Base-by-base conservation (phyloP, 1,284 basidiomycete genomes). In the Moniliophthora roreri region DNA sequence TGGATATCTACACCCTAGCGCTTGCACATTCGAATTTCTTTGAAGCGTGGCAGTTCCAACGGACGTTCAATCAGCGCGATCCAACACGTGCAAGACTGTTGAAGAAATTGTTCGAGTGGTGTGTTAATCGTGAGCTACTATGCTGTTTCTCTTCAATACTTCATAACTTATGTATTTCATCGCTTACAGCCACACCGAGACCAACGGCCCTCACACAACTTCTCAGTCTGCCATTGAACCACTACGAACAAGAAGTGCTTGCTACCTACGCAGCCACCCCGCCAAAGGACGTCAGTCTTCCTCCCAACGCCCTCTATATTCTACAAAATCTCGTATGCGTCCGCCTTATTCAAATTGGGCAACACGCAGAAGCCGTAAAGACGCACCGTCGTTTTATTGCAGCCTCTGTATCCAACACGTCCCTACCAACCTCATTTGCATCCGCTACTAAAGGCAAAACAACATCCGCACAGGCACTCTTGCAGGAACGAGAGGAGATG, bases 241-340 rank as follows among this genome's bases (percentile, higher is more conserved):
- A 73, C 8, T 87, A 76, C 55, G 89, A 91, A 65, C 79, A 87
- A 60, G 64, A 71, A 0, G 65, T 79, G 11, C 66, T 91, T 1
- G 78, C 84, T 42, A 58, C 69, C 0, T 83, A 82, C 56, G 84
- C 85, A 1, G 71, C 82, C 20, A 70, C 78, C 15, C 83, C 87
- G 3, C 81, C 86, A 0, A 59, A 73, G 34, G 20, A 49, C 21
- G 18, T 26, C 26, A 61, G 73, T 24, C 66, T 86, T 21, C 67
- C 81, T 0, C 55, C 74, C 0, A 57, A 72, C 0, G 81, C 83
- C 1, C 69, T 86, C 18, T 76, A 82, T 1, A 72, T 84, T 10
- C 69, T 94, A 0, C 91, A 93, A 66, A 89, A 93, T 62, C 78
- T 94, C n/a, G 78, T 92, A 28, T 91, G 86, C 52, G 81, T 90